Conservation (phyloP, 495 filamentous ascomycete species). For the Neurospora sp. region DNA sequence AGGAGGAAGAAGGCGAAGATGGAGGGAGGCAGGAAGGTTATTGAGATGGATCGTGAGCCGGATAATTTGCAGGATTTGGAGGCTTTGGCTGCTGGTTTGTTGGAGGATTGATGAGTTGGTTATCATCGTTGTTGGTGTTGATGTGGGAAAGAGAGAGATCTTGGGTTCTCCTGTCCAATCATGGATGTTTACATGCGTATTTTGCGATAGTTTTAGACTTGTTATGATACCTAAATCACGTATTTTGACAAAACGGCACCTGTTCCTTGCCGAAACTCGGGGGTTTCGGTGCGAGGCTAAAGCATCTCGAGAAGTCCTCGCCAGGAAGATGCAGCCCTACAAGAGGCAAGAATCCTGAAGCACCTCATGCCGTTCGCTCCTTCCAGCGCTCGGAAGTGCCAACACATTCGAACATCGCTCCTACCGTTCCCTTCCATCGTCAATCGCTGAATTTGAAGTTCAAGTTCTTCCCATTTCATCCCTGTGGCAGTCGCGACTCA, state of each 20-base stretch:
- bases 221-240: neutral
- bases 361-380: neutral
- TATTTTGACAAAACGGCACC: neutral
- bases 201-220: neutral
- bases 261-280: neutral
- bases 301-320: neutral
- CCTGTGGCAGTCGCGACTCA: no score
- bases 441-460: neutral
- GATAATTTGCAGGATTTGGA: conserved; percentile 87
- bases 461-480: no score
- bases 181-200: neutral
- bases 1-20: conserved; percentile 32
- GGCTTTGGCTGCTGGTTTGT: conserved; percentile 70
- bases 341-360: neutral
- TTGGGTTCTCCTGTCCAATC: neutral
- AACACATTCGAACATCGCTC: no score
- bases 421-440: neutral
- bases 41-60: conserved; percentile 52
- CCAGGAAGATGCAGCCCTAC: neutral
- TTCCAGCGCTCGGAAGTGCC: neutral
- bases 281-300: no score
- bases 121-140: neutral
- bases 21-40: conserved; percentile 39
- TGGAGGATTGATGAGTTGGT: conserved; percentile 38
- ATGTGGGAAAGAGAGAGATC: neutral